Base-by-base conservation (phyloP, 257 asterid species). In the Solanum raphanifolium region DNA sequence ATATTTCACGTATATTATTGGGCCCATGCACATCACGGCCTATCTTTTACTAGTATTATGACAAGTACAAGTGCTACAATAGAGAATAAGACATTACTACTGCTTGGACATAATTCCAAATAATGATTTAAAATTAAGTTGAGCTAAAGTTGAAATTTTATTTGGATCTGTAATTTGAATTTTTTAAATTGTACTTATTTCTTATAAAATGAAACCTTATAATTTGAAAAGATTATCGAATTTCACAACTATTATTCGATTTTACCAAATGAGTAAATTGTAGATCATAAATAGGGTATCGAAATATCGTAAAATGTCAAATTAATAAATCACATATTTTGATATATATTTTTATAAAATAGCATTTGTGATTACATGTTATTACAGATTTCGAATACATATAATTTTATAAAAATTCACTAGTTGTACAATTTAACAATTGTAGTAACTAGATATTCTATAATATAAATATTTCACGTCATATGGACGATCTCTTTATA, bases 81-180 rank as follows among this genome's bases (percentile, higher is more conserved):
- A 55, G 5, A 48, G 23, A 20, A 20, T 58, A 20, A 58, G 66
- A 58, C 25, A 58, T 3, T 58, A 58, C 25, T 21, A 20, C n/a
- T 2, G 13, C 2, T 9, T 62, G 31, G 71, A 62, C 31, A 23
- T 60, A 23, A 23, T 23, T 23, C 9, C 31, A 62, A 23, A 62
- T 62, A 11, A 23, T 23, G 29, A 62, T 9, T 62, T 9, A n/a
- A 23, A 4, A 9, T 62, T 1, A 23, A 23, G 29, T 60, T 60
- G 13, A 4, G 9, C 8, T 3, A 8, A 8, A 58, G 68, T 58
- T 21, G 12, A 58, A 7, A 21, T 21, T 3, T 60, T 58, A 20
- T 60, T 9, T 21, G 12, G 0, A 21, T 3, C 0, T 8, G 2
- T 23, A 2, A 21, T 21, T 58, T 21, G 0, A 58, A 21, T 58